Evolutionary conservation across 176 grass and related monocot species (phyloP).

Genomic region (Microstegium vimineum): DNA sequence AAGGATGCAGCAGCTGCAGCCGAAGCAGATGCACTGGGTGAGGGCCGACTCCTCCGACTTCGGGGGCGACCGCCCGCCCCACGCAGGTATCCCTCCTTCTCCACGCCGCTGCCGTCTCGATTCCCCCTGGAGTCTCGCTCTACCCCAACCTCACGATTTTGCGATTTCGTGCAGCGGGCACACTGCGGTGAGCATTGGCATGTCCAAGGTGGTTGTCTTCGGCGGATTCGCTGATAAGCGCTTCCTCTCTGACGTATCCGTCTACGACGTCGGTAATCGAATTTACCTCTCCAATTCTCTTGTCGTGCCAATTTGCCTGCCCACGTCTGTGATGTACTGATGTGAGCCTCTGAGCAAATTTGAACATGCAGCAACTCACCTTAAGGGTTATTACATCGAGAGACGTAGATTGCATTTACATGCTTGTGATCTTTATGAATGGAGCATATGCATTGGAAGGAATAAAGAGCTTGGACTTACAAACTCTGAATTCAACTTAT

Average conservation of each 20-base stretch:
- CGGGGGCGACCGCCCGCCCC: slow-evolving; percentile 49
- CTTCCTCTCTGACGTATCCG: slow-evolving; percentile 74
- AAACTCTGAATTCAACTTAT: not conserved
- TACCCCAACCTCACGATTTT: not conserved
- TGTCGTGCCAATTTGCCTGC: not conserved
- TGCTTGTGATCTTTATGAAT: not conserved
- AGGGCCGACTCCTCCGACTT: slow-evolving; percentile 82
- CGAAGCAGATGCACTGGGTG: slow-evolving; percentile 78
- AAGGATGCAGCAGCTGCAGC: slow-evolving; percentile 14
- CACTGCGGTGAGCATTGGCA: slow-evolving; percentile 67
- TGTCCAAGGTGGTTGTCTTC: slow-evolving; percentile 87
- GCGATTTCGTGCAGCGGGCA: slow-evolving; percentile 58
- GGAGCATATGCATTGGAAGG: not conserved
- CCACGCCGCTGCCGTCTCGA: not conserved
- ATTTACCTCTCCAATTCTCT: not conserved
- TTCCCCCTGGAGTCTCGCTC: not conserved
- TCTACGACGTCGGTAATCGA: slow-evolving; percentile 73
- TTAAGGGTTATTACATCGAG: not conserved
- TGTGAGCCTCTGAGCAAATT: too few species aligned
- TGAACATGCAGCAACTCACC: not conserved
- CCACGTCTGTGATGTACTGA: not conserved
- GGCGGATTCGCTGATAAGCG: slow-evolving; percentile 83
- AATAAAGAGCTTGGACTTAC: not conserved
- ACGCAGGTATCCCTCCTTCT: slow-evolving; percentile 54
- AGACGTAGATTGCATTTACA: not conserved